These are phyloP conservation scores for Termitomyces sp. DNA, from an alignment of 768 basidiomycete species.

Conservation along the genomic window DNA sequence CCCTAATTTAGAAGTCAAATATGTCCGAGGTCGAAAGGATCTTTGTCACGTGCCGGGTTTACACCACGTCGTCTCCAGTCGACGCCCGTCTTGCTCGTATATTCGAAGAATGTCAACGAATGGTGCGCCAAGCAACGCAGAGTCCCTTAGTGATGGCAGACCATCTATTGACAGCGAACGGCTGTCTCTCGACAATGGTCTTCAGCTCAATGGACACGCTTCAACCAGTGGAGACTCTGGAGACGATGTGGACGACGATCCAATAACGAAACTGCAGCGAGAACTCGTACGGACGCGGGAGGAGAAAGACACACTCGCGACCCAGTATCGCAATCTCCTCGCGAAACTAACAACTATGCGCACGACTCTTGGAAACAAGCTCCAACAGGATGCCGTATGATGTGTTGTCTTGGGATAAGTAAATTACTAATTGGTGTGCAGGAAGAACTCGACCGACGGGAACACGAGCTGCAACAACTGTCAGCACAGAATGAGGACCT, in stretches of 20 bases:
- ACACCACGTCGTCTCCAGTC: background rate
- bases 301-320: constrained; percentile 84
- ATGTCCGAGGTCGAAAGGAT: background rate
- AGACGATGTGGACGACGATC: constrained; percentile 40
- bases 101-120: constrained; percentile 20
- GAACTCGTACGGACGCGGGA: constrained; percentile 73
- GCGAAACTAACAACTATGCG: constrained; percentile 92
- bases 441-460: constrained; percentile 97
- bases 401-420: background rate
- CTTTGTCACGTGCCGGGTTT: background rate
- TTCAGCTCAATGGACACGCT: constrained; percentile 25
- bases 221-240: constrained; percentile 24
- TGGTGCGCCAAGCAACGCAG: constrained; percentile 20
- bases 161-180: constrained; percentile 46
- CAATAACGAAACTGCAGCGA: constrained; percentile 55
- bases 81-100: background rate
- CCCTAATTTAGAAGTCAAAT: background rate
- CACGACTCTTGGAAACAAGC: constrained; percentile 87
- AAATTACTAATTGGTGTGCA: constrained; percentile 29
- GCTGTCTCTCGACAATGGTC: constrained; percentile 26
- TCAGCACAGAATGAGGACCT: constrained; percentile 77
- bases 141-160: constrained; percentile 27
- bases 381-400: constrained; percentile 91
- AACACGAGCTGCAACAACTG: constrained; percentile 76
- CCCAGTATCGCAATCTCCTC: constrained; percentile 83